Base-by-base conservation (phyloP, 2,329 filamentous ascomycete genomes). In the Clathrospora elynae region DNA sequence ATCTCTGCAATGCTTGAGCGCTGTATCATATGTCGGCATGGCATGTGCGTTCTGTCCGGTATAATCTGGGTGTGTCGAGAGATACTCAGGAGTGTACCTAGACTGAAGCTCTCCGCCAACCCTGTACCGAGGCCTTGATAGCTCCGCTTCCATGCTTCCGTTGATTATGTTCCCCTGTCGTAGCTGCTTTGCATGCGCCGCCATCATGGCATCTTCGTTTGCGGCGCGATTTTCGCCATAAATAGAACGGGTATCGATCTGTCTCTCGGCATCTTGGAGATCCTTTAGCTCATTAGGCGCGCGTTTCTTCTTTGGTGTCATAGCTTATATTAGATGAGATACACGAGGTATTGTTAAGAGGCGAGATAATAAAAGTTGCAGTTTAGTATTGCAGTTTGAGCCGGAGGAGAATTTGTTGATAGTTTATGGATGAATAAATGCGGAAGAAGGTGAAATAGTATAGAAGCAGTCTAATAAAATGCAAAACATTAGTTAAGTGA, bases 161-260 rank as follows among this genome's bases (percentile, higher is more conserved):
- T 53, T 49, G 12, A 62, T 51, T 2, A 49, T 24, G 7, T 45
- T 48, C 0, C 25, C 26, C 1, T 30, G 4, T 5, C 32, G 40
- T 7, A 57, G 34, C 6, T 28, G 14, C 4, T 28, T 29, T 0
- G 53, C 50, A 28, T 61, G 55, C 2, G 42, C 36, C 2, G 28
- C 30, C 38, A 58, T 56, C 29, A 57, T 30, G 4, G 24, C 12
- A 12, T 50, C 24, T 35, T 62, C 50, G 3, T 40, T 51, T 5
- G 43, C 28, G 5, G 55, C 52, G 16, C 44, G 55, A n/a, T 34
- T 41, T 22, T 61, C 55, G 16, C 59, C 60, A 19, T 48, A 58
- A 1, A 8, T 39, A 2, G 51, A 54, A n/a, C 55, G 51, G 5
- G 40, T 34, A 6, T 5, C n/a, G n/a, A n/a, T n/a, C n/a, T n/a